Evolutionary conservation across 2,329 filamentous ascomycete genomes (phyloP), one percentile per base, ranked within the genome.

Genomic region (Sporothrix curviconia): DNA sequence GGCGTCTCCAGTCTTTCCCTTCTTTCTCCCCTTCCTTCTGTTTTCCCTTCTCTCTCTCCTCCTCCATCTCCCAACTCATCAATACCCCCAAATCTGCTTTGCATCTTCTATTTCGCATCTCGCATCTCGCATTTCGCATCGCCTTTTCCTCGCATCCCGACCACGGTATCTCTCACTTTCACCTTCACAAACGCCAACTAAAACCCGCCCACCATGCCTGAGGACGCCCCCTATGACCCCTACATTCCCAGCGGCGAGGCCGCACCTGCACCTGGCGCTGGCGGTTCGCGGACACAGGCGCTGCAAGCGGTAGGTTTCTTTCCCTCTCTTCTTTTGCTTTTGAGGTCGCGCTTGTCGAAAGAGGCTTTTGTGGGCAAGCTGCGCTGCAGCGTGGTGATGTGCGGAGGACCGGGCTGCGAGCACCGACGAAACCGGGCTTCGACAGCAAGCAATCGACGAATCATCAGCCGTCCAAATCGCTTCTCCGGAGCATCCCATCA

Each of bases 261-360:
- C 66, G 71, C 72, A 59, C 66, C 69, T 65, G 71, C 72, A 65
- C 72, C 75, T 71, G 74, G 67, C 61, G 74, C 67, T 68, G 74
- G 69, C 64, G 81, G 74, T 70, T 72, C 73, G 60, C 73, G 81
- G 71, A 78, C 81, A 56, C 76, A 79, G 64, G 87, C 87, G 63
- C 81, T 95, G 65, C 90, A 95, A 82, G 87, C 86, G 75, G 90
- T 96, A 87, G 79, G 89, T 85, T 55, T 61, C 59, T 63, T 61
- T 47, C n/a, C n/a, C n/a, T n/a, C 63, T 34, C 5, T 22, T 51
- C 19, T 17, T 22, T 32, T 53, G 17, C 6, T 11, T 32, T 32
- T 53, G 49, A 5, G 17, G 17, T 39, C 15, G n/a, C 37, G 32
- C 25, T 50, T 50, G 47, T 50, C 47, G 37, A 50, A 37, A n/a